Conservation (phyloP, 2,329 filamentous ascomycete genomes). For the Myriangium duriaei region DNA sequence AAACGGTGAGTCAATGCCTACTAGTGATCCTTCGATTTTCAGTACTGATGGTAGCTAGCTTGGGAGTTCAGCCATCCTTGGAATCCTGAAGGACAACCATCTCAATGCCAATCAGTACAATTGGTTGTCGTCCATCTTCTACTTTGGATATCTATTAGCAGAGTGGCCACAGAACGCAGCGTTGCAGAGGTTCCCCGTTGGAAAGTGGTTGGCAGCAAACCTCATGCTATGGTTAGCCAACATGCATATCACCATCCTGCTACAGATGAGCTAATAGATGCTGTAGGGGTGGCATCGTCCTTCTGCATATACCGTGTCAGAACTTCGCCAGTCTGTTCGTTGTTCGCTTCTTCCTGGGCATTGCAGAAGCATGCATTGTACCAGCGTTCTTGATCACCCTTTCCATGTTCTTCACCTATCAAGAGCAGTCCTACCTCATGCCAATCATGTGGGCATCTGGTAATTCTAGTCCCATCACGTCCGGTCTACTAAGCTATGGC, state of each 20-base stretch:
- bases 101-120: not conserved
- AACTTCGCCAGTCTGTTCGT: conserved; percentile 48
- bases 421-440: conserved; percentile 50
- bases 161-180: not conserved
- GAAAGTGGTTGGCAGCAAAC: not conserved
- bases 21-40: too few relatives aligned
- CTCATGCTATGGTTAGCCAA: too few relatives aligned
- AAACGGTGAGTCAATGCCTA: too few relatives aligned
- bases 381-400: conserved; percentile 56
- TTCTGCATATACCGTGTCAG: too few relatives aligned
- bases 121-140: not conserved
- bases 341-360: conserved; percentile 54
- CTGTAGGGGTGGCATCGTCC: too few relatives aligned
- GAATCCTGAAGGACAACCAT: not conserved
- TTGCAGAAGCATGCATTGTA: conserved; percentile 59
- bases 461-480: not conserved
- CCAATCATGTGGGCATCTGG: conserved; percentile 47
- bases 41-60: too few relatives aligned
- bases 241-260: too few relatives aligned
- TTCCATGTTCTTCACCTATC: conserved; percentile 56
- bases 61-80: too few relatives aligned
- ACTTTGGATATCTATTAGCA: not conserved
- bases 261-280: too few relatives aligned
- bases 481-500: conserved; percentile 37
- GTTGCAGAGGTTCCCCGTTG: not conserved